A percentile compares a stretch with the other conserved stretches of the same genome.
Conservation (phyloP, 345 rosid species). For the Acer negundo region DNA sequence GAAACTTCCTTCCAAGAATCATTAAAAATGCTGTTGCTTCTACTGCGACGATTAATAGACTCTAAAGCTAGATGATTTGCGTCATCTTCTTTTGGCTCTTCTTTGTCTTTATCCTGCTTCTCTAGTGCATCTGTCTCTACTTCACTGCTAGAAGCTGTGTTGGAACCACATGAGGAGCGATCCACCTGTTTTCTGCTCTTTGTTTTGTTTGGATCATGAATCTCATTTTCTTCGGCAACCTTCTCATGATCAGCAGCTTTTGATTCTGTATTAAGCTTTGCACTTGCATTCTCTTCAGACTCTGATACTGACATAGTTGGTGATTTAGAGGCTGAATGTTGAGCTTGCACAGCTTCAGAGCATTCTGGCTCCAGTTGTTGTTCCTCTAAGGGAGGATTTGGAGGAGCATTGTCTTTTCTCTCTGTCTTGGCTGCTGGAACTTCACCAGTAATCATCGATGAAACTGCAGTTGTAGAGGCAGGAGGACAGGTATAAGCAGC, state of each 20-base stretch:
- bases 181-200: constrained; percentile 70
- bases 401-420: constrained; percentile 35
- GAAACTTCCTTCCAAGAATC: constrained; percentile 95
- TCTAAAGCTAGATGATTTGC: constrained; percentile 45
- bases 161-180: constrained; percentile 94
- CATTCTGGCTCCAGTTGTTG: constrained; percentile 42
- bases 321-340: constrained; percentile 54
- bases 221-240: constrained; percentile 47
- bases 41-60: constrained; percentile 55
- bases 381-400: constrained; percentile 40
- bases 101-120: constrained; percentile 53
- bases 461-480: constrained; percentile 42
- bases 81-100: constrained; percentile 57
- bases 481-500: constrained; percentile 56
- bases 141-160: constrained; percentile 86
- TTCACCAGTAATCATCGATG: constrained; percentile 42
- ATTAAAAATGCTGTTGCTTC: constrained; percentile 46
- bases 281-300: constrained; percentile 56
- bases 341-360: constrained; percentile 60
- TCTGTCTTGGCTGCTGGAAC: constrained; percentile 33
- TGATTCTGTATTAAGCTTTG: constrained; percentile 34
- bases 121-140: constrained; percentile 69
- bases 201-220: constrained; percentile 49
- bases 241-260: constrained; percentile 44
- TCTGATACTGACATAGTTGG: constrained; percentile 47